phyloP scores from a whole-genome alignment of 2,329 filamentous ascomycete species.

The Fusarium vanettenii region DNA sequence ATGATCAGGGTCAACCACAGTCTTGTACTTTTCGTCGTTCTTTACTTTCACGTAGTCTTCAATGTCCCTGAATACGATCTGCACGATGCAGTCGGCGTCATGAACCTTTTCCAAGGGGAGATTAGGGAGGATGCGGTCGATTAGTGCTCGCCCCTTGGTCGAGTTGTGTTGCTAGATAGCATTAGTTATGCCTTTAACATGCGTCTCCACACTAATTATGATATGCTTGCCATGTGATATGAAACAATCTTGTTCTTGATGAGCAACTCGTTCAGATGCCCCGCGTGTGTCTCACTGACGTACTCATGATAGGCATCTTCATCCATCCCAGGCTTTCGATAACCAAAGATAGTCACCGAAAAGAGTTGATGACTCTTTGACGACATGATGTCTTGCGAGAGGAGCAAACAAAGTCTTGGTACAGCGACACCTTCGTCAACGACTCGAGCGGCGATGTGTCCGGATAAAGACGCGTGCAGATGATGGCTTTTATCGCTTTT shows the following conservation, averaged over 20 bases:
- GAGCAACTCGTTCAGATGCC: slow-evolving; percentile 34
- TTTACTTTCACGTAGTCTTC: slow-evolving; percentile 2
- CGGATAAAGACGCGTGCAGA: background rate
- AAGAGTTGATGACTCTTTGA: slow-evolving; percentile 22
- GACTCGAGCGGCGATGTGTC: background rate
- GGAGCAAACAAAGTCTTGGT: background rate
- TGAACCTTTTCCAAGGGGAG: background rate
- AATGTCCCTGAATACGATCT: slow-evolving; percentile 7
- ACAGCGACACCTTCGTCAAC: background rate
- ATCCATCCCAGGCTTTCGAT: slow-evolving; percentile 32
- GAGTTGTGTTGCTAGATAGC: slow-evolving; percentile 36
- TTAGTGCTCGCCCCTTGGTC: slow-evolving; percentile 15
- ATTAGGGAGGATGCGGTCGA: slow-evolving; percentile 3
- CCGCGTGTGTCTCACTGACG: slow-evolving; percentile 35
- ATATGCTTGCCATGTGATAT: slow-evolving; percentile 32
- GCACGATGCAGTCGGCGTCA: slow-evolving; percentile 10
- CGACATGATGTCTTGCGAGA: slow-evolving; percentile 2
- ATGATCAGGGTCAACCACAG: slow-evolving; percentile 5
- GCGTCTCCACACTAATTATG: too few relatives aligned
- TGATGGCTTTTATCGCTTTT: slow-evolving; percentile 16
- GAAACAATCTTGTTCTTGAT: slow-evolving; percentile 38
- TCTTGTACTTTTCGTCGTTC: background rate
- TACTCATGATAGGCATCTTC: slow-evolving; percentile 39
- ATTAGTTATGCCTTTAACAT: background rate
- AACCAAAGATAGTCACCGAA: slow-evolving; percentile 39